Evolutionary conservation across 495 filamentous ascomycete genomes (phyloP).

Genomic region (Podospora fimiseda): DNA sequence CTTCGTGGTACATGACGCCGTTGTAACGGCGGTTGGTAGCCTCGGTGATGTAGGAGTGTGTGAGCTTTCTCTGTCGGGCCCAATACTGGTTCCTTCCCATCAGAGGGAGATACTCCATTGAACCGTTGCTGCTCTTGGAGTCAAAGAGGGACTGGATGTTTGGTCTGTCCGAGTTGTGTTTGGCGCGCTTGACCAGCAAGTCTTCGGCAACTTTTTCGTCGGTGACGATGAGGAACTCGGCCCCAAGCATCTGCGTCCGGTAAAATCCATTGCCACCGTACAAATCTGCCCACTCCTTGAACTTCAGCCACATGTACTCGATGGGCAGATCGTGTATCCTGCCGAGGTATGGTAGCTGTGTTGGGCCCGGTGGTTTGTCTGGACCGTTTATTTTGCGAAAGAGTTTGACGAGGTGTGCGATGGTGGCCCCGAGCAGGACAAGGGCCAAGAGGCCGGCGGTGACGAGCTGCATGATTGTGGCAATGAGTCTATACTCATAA

Average conservation of each 20-base stretch:
- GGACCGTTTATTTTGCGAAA: conserved; percentile 32
- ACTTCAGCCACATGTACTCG: conserved; percentile 44
- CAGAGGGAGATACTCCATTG: conserved; percentile 37
- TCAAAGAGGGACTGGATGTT: conserved; percentile 35
- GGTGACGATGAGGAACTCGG: conserved; percentile 43
- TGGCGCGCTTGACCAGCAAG: conserved; percentile 42
- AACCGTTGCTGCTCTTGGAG: conserved; percentile 33
- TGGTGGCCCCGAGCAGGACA: conserved; percentile 17
- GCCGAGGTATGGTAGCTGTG: conserved; percentile 35
- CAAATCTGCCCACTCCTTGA: conserved; percentile 45
- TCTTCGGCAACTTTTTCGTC: conserved; percentile 49
- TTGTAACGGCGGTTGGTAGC: conserved; percentile 32
- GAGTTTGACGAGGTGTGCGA: conserved; percentile 23
- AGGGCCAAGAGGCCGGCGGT: conserved; percentile 15
- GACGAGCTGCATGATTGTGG: background rate
- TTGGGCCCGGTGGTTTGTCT: conserved; percentile 31
- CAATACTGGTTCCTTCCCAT: conserved; percentile 40
- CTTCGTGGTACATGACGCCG: conserved; percentile 34
- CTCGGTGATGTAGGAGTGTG: conserved; percentile 34
- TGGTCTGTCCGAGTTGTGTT: conserved; percentile 42
- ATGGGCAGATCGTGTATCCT: conserved; percentile 44
- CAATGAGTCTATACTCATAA: background rate
- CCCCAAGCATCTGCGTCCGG: conserved; percentile 41
- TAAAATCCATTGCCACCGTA: conserved; percentile 42
- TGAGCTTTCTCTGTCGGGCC: conserved; percentile 34